These are phyloP conservation scores for Hydrangea macrophylla DNA, from an alignment of 148 eudicot genomes.

Conservation along the genomic window DNA sequence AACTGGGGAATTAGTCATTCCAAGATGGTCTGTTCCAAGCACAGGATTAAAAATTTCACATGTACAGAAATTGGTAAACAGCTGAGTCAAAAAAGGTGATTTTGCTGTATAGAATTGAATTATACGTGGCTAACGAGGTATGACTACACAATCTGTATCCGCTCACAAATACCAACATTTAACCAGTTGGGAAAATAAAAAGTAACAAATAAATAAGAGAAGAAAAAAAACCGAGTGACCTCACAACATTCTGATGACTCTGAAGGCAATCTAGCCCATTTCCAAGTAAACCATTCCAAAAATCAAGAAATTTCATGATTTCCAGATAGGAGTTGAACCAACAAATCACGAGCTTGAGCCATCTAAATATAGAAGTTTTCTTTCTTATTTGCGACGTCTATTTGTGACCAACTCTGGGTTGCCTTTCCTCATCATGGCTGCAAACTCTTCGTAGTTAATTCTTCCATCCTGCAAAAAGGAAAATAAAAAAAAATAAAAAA, in stretches of 20 bases:
- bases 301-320: no score
- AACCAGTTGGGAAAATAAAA: not conserved
- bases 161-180: not conserved
- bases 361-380: not conserved
- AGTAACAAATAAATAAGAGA: not conserved
- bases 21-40: no score
- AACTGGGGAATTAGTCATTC: no score
- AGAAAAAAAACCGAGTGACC: not conserved
- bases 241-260: not conserved
- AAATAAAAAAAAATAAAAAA: no score
- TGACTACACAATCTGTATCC: not conserved
- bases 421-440: slow-evolving; percentile 97
- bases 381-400: slow-evolving; percentile 63
- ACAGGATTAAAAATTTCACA: no score
- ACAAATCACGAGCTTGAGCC: not conserved
- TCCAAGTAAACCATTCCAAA: no score
- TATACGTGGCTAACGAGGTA: not conserved
- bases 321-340: slow-evolving; percentile 4
- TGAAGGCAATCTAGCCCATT: not conserved
- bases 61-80: no score
- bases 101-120: no score
- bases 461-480: slow-evolving; percentile 80
- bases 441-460: slow-evolving; percentile 92
- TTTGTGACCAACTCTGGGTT: slow-evolving; percentile 58
- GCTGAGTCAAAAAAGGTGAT: no score